Conservation (phyloP, 2,329 filamentous ascomycete genomes). For the Penicillium sp. region DNA sequence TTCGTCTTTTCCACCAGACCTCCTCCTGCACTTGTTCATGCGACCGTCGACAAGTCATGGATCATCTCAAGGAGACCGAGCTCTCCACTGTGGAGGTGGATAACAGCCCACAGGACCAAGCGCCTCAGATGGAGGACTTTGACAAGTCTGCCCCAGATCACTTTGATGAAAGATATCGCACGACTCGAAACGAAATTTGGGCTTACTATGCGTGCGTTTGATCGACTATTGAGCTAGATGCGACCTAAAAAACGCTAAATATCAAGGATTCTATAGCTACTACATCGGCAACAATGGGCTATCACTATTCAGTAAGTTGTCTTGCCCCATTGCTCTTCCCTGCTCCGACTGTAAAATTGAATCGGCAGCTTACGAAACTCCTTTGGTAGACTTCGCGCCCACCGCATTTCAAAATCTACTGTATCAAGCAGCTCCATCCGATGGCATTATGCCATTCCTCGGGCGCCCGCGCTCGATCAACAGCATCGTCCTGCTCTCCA, state of each 20-base stretch:
- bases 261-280: slow-evolving; percentile 47
- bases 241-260: slow-evolving; percentile 30
- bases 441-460: slow-evolving; percentile 56
- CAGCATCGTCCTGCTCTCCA: slow-evolving; percentile 65
- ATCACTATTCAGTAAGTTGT: slow-evolving; percentile 56
- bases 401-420: slow-evolving; percentile 67
- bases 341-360: background rate
- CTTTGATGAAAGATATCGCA: slow-evolving; percentile 56
- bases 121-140: slow-evolving; percentile 1
- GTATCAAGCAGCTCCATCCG: slow-evolving; percentile 60
- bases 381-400: slow-evolving; percentile 56
- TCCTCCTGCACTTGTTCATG: background rate
- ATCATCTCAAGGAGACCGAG: slow-evolving; percentile 15
- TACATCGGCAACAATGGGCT: slow-evolving; percentile 69
- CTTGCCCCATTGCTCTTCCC: background rate
- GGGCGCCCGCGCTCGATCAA: slow-evolving; percentile 62
- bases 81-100: slow-evolving; percentile 21
- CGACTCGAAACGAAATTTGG: slow-evolving; percentile 58
- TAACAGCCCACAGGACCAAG: background rate
- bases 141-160: slow-evolving; percentile 52
- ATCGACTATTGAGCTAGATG: slow-evolving; percentile 3
- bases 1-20: background rate
- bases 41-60: slow-evolving; percentile 15
- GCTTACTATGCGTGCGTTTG: slow-evolving; percentile 54
- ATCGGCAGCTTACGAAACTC: background rate